Base-by-base conservation (phyloP, 768 basidiomycete species). In the Royoungia palumana region DNA sequence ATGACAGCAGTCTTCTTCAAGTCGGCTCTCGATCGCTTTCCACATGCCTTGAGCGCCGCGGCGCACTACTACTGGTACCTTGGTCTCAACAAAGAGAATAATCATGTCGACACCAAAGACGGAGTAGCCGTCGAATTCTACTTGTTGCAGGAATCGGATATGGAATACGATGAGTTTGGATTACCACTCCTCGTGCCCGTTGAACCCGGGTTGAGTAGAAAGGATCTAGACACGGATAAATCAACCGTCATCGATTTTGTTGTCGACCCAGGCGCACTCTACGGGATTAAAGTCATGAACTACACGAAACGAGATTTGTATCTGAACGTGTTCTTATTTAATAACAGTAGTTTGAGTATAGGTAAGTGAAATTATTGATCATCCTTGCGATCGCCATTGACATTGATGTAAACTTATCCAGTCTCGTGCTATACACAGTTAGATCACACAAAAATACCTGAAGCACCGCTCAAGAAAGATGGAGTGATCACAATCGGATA, bases 291-390 rank as follows among this genome's bases (percentile, higher is more conserved):
- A 34, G 44, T 54, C 41, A 54, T 35, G 17, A 54, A 54, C 22
- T 35, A 48, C 19, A 54, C 51, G 4, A 35, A 34, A 21, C 32
- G 22, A 13, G 32, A 37, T 17, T 48, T 76, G 7, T 76, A 73
- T 41, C 58, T 72, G 19, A 71, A 71, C 25, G 60, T 73, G 5
- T 73, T 74, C 54, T 70, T 72, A 46, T 77, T 76, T 43, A 74
- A 76, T 39, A 70, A 70, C 8, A 64, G 60, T n/a, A 68, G 69
- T 44, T 49, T 73, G 34, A 60, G 62, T 2, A 71, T 75, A 41
- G 60, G 70, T 70, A 64, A 36, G 44, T 20, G 16, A 12, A 32
- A 2, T 19, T 10, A 8, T 5, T 2, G 5, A 20, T 35, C 4
- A 17, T 24, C 0, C 5, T 22, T 28, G 6, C 5, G 6, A 44